Evolutionary conservation across 179 eudicot genomes (phyloP).

Genomic region (Silene noctiflora): DNA sequence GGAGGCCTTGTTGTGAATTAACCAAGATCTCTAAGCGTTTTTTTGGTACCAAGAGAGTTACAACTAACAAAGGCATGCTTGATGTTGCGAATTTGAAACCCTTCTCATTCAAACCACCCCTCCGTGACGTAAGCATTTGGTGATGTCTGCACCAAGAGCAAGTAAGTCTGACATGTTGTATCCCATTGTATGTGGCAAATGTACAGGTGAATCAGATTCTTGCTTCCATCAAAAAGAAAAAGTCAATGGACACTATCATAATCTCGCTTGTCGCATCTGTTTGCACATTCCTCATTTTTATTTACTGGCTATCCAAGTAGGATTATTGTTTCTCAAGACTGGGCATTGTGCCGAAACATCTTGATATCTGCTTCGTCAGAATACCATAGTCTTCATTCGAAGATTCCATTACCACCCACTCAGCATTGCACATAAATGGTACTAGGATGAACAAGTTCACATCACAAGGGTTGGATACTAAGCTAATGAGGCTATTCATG

Average conservation of each 20-base stretch:
- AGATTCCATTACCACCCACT: slow-evolving; percentile 13
- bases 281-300: slow-evolving; percentile 89
- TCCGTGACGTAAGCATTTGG: not conserved
- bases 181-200: slow-evolving; percentile 20
- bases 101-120: not conserved
- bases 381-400: no score
- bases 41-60: not conserved
- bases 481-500: not conserved
- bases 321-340: slow-evolving; percentile 12
- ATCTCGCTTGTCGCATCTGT: slow-evolving; percentile 92
- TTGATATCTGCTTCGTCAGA: slow-evolving; percentile 2
- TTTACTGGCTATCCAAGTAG: slow-evolving; percentile 90
- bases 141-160: not conserved
- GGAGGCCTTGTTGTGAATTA: not conserved
- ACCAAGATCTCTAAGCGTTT: not conserved
- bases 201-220: slow-evolving; percentile 84
- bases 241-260: slow-evolving; percentile 95
- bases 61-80: not conserved
- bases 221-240: slow-evolving; percentile 91
- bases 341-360: slow-evolving; percentile 11
- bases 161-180: slow-evolving; percentile 9
- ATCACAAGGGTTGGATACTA: not conserved
- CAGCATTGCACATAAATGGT: slow-evolving; percentile 1
- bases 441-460: slow-evolving; percentile 2
- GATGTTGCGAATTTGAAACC: not conserved